phyloP scores from a whole-genome alignment of 2,329 filamentous ascomycete genomes.

The Phialocephala subalpina region DNA sequence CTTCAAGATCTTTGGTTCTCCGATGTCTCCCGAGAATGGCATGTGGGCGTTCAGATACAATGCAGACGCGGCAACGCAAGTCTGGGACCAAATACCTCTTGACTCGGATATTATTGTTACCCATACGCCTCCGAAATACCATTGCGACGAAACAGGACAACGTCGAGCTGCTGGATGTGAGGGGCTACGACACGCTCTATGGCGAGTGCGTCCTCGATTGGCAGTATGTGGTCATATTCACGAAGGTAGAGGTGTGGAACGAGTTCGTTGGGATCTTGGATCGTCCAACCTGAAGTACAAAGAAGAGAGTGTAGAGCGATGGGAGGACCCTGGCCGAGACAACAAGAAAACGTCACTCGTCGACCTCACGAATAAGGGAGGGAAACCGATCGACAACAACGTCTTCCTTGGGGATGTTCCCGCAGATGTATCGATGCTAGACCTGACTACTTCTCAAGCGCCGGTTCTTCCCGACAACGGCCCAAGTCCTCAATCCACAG shows the following conservation, averaged over 20 bases:
- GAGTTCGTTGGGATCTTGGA: slow-evolving; percentile 66
- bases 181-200: slow-evolving; percentile 62
- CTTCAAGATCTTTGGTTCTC: slow-evolving; percentile 77
- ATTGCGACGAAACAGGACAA: slow-evolving; percentile 60
- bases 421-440: background rate
- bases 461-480: background rate
- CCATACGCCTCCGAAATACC: slow-evolving; percentile 70
- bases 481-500: slow-evolving; percentile 5
- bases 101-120: slow-evolving; percentile 73
- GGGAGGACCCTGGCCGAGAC: slow-evolving; percentile 65
- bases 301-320: slow-evolving; percentile 54
- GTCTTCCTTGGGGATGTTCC: slow-evolving; percentile 40
- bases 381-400: slow-evolving; percentile 54
- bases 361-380: slow-evolving; percentile 61
- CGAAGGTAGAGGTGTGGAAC: slow-evolving; percentile 68
- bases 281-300: slow-evolving; percentile 50
- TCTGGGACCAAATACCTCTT: slow-evolving; percentile 70
- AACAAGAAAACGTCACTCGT: slow-evolving; percentile 69
- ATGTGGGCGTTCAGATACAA: slow-evolving; percentile 75
- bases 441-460: background rate
- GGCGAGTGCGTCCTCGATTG: slow-evolving; percentile 67
- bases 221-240: slow-evolving; percentile 79
- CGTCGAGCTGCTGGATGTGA: slow-evolving; percentile 64
- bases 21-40: slow-evolving; percentile 64
- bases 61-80: slow-evolving; percentile 43